phyloP scores from a whole-genome alignment of 2,329 filamentous ascomycete species.

The Aspergillus aculeatus region DNA sequence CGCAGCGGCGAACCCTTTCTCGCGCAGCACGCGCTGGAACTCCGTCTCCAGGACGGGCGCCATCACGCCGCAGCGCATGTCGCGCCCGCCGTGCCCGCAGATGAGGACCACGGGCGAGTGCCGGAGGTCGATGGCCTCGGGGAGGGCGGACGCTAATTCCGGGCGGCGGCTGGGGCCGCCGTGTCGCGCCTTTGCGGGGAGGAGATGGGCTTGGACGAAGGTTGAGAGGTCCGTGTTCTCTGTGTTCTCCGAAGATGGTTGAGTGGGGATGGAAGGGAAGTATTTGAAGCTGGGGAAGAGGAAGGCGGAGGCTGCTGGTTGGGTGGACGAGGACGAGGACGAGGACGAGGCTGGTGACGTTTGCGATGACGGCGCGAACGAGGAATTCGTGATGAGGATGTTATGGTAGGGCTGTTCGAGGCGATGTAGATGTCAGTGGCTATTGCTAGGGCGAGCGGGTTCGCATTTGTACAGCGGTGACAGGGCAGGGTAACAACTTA shows the following conservation, averaged over 20 bases:
- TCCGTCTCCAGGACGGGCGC: slow-evolving; percentile 70
- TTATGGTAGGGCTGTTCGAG: slow-evolving; percentile 73
- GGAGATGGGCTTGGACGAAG: slow-evolving; percentile 47
- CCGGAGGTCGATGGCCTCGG: slow-evolving; percentile 65
- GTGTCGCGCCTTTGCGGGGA: slow-evolving; percentile 32
- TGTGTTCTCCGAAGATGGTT: slow-evolving; percentile 35
- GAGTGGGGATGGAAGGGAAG: slow-evolving; percentile 67
- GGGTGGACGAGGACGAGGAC: slow-evolving; percentile 8
- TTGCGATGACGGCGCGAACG: slow-evolving; percentile 62
- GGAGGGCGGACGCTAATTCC: slow-evolving; percentile 50
- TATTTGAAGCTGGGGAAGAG: slow-evolving; percentile 83
- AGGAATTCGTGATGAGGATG: slow-evolving; percentile 72
- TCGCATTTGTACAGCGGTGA: not conserved
- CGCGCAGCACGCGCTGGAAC: slow-evolving; percentile 55
- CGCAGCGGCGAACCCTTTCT: slow-evolving; percentile 30
- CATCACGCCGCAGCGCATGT: slow-evolving; percentile 76
- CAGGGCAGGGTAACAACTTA: slow-evolving; percentile 17
- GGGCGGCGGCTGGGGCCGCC: slow-evolving; percentile 49
- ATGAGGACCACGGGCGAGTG: slow-evolving; percentile 64
- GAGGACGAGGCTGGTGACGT: slow-evolving; percentile 7
- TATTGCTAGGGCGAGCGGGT: not conserved
- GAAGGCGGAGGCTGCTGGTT: slow-evolving; percentile 58
- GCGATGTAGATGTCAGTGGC: slow-evolving; percentile 10
- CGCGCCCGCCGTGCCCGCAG: slow-evolving; percentile 81
- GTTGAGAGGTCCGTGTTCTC: slow-evolving; percentile 35